phyloP scores from a whole-genome alignment of 1,139 yeast genomes.

The Candida sojae region DNA sequence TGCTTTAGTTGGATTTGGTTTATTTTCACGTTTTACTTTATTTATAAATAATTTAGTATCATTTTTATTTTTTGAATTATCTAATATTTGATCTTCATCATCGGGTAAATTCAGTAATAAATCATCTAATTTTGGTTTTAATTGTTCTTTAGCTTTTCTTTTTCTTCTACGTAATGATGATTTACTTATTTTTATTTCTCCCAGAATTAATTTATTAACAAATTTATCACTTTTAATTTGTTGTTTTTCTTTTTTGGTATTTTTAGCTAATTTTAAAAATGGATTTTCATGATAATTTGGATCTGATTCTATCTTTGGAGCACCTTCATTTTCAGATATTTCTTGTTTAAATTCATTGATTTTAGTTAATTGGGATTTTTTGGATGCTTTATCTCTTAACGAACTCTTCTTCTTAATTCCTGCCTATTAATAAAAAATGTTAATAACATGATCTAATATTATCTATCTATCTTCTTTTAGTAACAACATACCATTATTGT shows the following conservation, averaged over 20 bases:
- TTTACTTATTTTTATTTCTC: constrained; percentile 54
- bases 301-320: neutral
- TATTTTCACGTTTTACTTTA: constrained; percentile 37
- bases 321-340: constrained; percentile 10
- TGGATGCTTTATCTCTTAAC: constrained; percentile 35
- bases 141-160: constrained; percentile 60
- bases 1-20: constrained; percentile 60
- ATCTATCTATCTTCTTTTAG: too few relatives aligned
- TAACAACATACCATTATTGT: constrained; percentile 1
- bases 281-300: constrained; percentile 46
- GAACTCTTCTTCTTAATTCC: constrained; percentile 38
- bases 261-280: constrained; percentile 53
- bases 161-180: constrained; percentile 67
- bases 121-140: constrained; percentile 68
- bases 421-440: constrained; percentile 20
- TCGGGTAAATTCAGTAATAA: constrained; percentile 52
- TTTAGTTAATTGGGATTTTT: constrained; percentile 22
- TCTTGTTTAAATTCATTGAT: constrained; percentile 28
- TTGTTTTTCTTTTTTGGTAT: constrained; percentile 57
- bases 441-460: neutral
- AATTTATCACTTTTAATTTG: constrained; percentile 31
- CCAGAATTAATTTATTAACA: constrained; percentile 28
- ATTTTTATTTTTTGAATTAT: neutral
- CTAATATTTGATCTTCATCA: constrained; percentile 3
- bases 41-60: constrained; percentile 16